Conservation (phyloP, 1,284 basidiomycete genomes). For the Acaromyces ingoldii region DNA sequence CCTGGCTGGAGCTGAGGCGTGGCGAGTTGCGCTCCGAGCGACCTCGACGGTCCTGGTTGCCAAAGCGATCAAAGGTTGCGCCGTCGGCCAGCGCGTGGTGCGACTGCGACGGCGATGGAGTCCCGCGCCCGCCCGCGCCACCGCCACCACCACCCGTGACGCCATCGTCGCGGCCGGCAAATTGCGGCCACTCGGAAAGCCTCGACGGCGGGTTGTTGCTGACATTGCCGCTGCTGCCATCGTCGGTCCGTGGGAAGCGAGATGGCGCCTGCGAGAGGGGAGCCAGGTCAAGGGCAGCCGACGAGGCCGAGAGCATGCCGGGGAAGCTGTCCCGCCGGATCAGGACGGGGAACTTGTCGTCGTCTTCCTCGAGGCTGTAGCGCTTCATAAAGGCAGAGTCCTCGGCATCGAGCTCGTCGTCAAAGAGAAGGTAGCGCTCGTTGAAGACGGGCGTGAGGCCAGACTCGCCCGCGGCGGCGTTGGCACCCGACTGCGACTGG, state of each 20-base stretch:
- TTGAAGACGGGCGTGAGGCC: slow-evolving; percentile 41
- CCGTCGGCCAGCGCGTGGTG: not conserved
- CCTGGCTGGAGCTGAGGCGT: slow-evolving; percentile 5
- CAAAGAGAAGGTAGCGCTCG: slow-evolving; percentile 47
- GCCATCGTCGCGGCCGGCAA: slow-evolving; percentile 57
- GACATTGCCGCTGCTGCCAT: slow-evolving; percentile 54
- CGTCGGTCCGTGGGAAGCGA: slow-evolving; percentile 57
- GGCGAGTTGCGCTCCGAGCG: slow-evolving; percentile 15
- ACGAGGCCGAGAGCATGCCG: slow-evolving; percentile 77
- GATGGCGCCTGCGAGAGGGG: slow-evolving; percentile 76
- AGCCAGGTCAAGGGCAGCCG: slow-evolving; percentile 85
- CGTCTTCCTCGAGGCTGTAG: slow-evolving; percentile 47
- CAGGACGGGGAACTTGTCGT: slow-evolving; percentile 62
- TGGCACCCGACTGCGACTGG: no score
- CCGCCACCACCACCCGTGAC: slow-evolving; percentile 19
- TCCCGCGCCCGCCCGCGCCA: not conserved
- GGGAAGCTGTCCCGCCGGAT: slow-evolving; percentile 55
- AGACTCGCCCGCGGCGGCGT: slow-evolving; percentile 3
- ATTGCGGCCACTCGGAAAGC: slow-evolving; percentile 91
- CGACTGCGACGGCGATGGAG: no score
- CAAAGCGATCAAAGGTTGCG: slow-evolving; percentile 3
- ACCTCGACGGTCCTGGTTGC: slow-evolving; percentile 7
- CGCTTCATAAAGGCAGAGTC: slow-evolving; percentile 49
- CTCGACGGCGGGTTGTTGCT: no score
- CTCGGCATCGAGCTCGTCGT: slow-evolving; percentile 43